Base-by-base conservation (phyloP, 2,329 filamentous ascomycete species). In the Penicillium sumatraense region DNA sequence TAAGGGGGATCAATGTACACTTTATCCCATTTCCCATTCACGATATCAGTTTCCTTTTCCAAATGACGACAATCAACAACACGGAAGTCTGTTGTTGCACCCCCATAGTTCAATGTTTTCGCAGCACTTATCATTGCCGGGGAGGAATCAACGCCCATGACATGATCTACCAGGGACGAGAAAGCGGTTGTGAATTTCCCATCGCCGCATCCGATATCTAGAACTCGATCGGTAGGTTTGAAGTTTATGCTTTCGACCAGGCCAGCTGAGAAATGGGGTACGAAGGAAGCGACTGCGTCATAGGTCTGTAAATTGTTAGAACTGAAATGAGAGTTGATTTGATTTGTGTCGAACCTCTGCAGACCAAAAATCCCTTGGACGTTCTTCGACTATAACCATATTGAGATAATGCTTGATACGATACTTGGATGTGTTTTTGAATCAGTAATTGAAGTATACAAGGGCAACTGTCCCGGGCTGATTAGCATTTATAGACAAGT, bases 211-310 rank as follows among this genome's bases (percentile, higher is more conserved):
- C 54, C 54, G 21, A 57, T 53, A 27, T 57, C 54, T 4, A 57
- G 38, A 26, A 57, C 45, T 44, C 45, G 50, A 16, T 57, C 54
- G 5, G 29, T 50, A 11, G 31, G 27, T 21, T 53, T 27, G 18
- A 53, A 53, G 8, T 44, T n/a, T 10, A 57, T 49, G 8, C 16
- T 49, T 11, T 53, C 9, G 3, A 49, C 16, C 9, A 57, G 44
- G 7, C 36, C 50, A n/a, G 49, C 46, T 18, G 45, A 50, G 20
- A 53, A 33, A 13, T 50, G 44, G n/a, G 54, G 50, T 1, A 50
- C 38, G 13, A 53, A 53, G 59, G 66, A 51, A 61, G 14, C 44
- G 54, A 24, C 53, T 6, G 40, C 41, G 16, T 44, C 53, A 9
- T 55, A 55, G 7, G 47, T 31, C 53, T 55, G 48, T 21, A 14